A percentile compares a stretch with the other conserved stretches of the same genome.
phyloP scores from a whole-genome alignment of 768 basidiomycete genomes.

The Sistotremastrum niveocremeum region DNA sequence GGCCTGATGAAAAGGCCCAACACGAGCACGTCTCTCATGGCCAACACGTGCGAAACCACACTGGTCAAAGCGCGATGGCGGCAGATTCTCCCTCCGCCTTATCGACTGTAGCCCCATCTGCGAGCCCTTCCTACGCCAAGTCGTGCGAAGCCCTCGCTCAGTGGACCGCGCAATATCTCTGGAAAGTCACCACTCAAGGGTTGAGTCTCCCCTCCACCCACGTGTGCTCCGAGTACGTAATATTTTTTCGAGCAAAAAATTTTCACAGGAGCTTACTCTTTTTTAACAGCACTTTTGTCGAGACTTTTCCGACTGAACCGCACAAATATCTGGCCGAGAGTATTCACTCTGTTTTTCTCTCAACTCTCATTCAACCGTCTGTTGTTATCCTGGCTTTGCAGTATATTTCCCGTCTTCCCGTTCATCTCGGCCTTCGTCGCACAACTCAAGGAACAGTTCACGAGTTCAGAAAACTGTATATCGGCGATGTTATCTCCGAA shows the following conservation, averaged over 20 bases:
- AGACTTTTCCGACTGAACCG: slow-evolving; percentile 31
- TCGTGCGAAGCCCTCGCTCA: slow-evolving; percentile 65
- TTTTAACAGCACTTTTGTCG: slow-evolving; percentile 18
- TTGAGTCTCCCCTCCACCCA: slow-evolving; percentile 43
- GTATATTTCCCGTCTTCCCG: slow-evolving; percentile 70
- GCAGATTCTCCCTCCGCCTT: slow-evolving; percentile 29
- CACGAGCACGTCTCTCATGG: slow-evolving; percentile 8
- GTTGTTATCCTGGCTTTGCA: slow-evolving; percentile 66
- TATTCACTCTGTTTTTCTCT: slow-evolving; percentile 60
- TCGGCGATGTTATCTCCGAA: background rate
- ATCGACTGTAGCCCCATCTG: slow-evolving; percentile 31
- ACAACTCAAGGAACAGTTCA: background rate
- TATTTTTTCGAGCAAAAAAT: background rate
- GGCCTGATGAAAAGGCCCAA: slow-evolving; percentile 9
- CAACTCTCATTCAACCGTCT: slow-evolving; percentile 71
- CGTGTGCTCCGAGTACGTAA: slow-evolving; percentile 41
- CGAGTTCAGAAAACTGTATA: slow-evolving; percentile 22
- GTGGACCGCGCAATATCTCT: slow-evolving; percentile 68
- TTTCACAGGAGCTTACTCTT: slow-evolving; percentile 1
- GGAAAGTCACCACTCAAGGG: slow-evolving; percentile 72
- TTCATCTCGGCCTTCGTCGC: slow-evolving; percentile 37
- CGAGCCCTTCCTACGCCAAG: slow-evolving; percentile 50
- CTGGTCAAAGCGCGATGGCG: slow-evolving; percentile 10
- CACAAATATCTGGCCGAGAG: slow-evolving; percentile 44
- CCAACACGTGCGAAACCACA: slow-evolving; percentile 6